Base-by-base conservation (phyloP, 805 yeast species). In the Alloascoidea hylecoeti region DNA sequence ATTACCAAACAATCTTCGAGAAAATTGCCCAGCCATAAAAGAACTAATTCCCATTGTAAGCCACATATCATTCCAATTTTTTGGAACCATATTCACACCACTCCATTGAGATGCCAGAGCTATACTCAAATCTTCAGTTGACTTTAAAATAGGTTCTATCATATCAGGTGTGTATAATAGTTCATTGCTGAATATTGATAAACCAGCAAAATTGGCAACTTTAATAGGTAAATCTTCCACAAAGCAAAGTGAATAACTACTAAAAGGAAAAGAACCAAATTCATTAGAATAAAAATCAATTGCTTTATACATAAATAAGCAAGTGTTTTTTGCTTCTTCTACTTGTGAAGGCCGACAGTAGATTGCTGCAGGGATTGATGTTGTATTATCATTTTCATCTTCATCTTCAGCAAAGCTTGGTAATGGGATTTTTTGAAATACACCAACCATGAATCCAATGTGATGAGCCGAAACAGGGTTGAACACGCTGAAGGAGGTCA, bases 391-490 rank as follows among this genome's bases (percentile, higher is more conserved):
- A 6, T 49, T 45, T 2, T 46, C 51, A 15, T 53, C 58, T n/a
- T 54, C 62, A 15, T 50, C 46, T 14, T 56, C 58, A 36, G 50
- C 60, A 18, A 58, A 48, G 34, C 66, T 71, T 4, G 75, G 55
- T 18, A 85, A 48, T 0, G 75, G 71, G 2, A 75, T 60, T 39
- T 71, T 70, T 33, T 77, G 76, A 53, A 89, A 92, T 2, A 95
- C 78, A 0, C 97, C 98, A 3, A 86, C 72, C 0, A 95, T 88
- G 78, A 94, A 92, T 0, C 97, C 97, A 15, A 92, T 66, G 55
- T 89, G 96, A 47, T 88, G 96, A 1, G 98, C 84, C 28, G 94
- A 78, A 1, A 85, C 80, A 1, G 97, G 95, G 39, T 78, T 82
- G 50, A 77, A 78, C 5, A 83, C 61, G 13, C 78, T 74, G 64